These are phyloP conservation scores for Phytophthora meadii DNA, from an alignment of 352 stramenopile species.

Conservation along the genomic window DNA sequence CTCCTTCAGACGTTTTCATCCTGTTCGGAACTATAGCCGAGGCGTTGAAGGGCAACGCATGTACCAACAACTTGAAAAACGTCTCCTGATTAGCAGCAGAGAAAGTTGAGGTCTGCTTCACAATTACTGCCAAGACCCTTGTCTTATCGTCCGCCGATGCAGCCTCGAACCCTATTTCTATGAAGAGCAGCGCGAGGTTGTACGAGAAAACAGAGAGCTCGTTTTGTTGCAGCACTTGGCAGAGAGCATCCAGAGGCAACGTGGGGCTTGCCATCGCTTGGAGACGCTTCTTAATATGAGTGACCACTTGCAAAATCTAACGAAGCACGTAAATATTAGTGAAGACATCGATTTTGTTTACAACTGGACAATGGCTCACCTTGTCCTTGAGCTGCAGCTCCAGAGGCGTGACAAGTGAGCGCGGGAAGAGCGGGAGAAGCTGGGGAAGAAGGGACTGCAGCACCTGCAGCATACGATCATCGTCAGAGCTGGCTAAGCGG, in stretches of 20 bases:
- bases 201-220: slow-evolving; percentile 62
- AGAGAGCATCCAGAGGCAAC: slow-evolving; percentile 62
- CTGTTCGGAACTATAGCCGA: slow-evolving; percentile 24
- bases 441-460: slow-evolving; percentile 73
- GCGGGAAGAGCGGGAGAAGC: slow-evolving; percentile 69
- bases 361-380: slow-evolving; percentile 29
- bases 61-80: slow-evolving; percentile 70
- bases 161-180: slow-evolving; percentile 78
- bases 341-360: neutral
- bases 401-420: slow-evolving; percentile 37
- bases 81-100: slow-evolving; percentile 60
- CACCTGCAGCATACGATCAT: slow-evolving; percentile 69
- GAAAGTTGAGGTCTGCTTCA: slow-evolving; percentile 38
- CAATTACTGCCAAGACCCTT: slow-evolving; percentile 42
- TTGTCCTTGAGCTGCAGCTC: slow-evolving; percentile 74
- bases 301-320: slow-evolving; percentile 76
- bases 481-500: slow-evolving; percentile 72
- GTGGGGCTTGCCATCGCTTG: slow-evolving; percentile 52
- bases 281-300: slow-evolving; percentile 78
- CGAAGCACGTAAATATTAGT: slow-evolving; percentile 2
- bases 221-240: slow-evolving; percentile 43
- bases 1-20: neutral
- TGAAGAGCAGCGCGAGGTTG: slow-evolving; percentile 80
- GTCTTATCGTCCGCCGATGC: slow-evolving; percentile 53
- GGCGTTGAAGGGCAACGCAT: slow-evolving; percentile 47